A percentile compares a stretch with the other conserved stretches of the same genome.
Conservation (phyloP, 768 basidiomycete species). For the Mycena latifolia region DNA sequence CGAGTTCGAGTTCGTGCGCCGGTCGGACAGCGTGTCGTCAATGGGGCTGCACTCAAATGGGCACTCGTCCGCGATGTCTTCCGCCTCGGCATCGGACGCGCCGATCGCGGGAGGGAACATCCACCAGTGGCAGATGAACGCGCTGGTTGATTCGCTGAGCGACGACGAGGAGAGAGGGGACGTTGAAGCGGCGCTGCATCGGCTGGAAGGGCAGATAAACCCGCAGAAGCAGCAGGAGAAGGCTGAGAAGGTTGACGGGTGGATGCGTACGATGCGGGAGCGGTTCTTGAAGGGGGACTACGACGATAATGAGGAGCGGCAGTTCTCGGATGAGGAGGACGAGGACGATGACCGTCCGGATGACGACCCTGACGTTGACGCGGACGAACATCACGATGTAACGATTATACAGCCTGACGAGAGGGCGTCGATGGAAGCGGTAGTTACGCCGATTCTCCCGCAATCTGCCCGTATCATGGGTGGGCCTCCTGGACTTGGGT, state of each 20-base stretch:
- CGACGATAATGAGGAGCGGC: slow-evolving; percentile 65
- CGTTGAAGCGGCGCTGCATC: slow-evolving; percentile 82
- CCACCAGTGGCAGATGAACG: slow-evolving; percentile 88
- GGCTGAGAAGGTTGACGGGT: slow-evolving; percentile 82
- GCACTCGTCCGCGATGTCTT: slow-evolving; percentile 55
- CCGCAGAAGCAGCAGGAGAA: slow-evolving; percentile 77
- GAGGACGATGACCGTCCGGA: slow-evolving; percentile 42
- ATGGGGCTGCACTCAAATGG: slow-evolving; percentile 78
- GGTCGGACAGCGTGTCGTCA: slow-evolving; percentile 83
- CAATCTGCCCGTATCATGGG: slow-evolving; percentile 42
- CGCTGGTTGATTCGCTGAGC: slow-evolving; percentile 78
- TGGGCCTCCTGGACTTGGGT: slow-evolving; percentile 37
- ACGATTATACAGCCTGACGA: slow-evolving; percentile 39
- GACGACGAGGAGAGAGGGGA: slow-evolving; percentile 84
- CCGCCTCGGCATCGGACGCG: slow-evolving; percentile 51
- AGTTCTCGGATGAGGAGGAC: slow-evolving; percentile 64
- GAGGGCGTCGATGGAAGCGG: slow-evolving; percentile 35
- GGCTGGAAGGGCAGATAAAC: slow-evolving; percentile 91
- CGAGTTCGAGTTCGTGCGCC: slow-evolving; percentile 84
- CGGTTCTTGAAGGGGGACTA: slow-evolving; percentile 76
- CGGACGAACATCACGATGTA: slow-evolving; percentile 23
- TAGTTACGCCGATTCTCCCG: slow-evolving; percentile 50
- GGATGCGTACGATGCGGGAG: slow-evolving; percentile 81
- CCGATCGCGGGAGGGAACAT: slow-evolving; percentile 62
- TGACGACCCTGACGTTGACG: slow-evolving; percentile 28